phyloP scores from a whole-genome alignment of 2,329 filamentous ascomycete genomes.

The Beauveria rudraprayagi region DNA sequence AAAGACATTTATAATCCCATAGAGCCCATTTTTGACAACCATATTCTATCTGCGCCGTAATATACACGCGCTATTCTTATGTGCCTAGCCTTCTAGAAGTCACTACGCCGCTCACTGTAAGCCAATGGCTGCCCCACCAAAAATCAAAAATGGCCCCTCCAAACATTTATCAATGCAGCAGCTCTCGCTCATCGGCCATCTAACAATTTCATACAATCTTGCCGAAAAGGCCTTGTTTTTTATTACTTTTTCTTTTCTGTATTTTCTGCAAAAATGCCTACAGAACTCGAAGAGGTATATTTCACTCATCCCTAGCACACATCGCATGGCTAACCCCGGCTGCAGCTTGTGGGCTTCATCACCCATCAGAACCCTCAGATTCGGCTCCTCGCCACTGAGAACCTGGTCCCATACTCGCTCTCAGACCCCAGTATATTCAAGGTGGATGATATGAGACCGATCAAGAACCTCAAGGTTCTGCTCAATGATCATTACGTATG shows the following conservation, averaged over 20 bases:
- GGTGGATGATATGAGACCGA: conserved; percentile 62
- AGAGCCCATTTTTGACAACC: too few relatives aligned
- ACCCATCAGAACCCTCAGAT: conserved; percentile 88
- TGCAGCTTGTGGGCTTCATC: conserved; percentile 83
- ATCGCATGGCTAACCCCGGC: conserved; percentile 4
- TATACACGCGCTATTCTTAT: not conserved
- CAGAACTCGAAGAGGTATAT: conserved; percentile 66
- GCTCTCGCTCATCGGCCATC: not conserved
- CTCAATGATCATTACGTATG: conserved; percentile 74
- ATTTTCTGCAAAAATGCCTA: conserved; percentile 50
- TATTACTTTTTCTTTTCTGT: conserved; percentile 5
- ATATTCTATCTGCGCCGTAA: not conserved
- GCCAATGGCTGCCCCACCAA: conserved; percentile 5
- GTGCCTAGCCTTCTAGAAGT: conserved; percentile 6
- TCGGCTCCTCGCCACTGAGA: conserved; percentile 75
- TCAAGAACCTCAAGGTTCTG: conserved; percentile 81
- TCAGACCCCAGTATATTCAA: conserved; percentile 78
- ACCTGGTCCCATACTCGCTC: conserved; percentile 74
- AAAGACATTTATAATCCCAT: too few relatives aligned
- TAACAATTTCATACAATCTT: conserved; percentile 10
- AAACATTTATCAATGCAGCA: conserved; percentile 4
- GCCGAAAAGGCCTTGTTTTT: not conserved
- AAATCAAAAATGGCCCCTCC: conserved; percentile 10
- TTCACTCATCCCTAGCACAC: not conserved
- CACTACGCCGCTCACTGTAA: not conserved